These are phyloP conservation scores for Neurospora africana DNA, from an alignment of 495 filamentous ascomycete species.

Conservation along the genomic window DNA sequence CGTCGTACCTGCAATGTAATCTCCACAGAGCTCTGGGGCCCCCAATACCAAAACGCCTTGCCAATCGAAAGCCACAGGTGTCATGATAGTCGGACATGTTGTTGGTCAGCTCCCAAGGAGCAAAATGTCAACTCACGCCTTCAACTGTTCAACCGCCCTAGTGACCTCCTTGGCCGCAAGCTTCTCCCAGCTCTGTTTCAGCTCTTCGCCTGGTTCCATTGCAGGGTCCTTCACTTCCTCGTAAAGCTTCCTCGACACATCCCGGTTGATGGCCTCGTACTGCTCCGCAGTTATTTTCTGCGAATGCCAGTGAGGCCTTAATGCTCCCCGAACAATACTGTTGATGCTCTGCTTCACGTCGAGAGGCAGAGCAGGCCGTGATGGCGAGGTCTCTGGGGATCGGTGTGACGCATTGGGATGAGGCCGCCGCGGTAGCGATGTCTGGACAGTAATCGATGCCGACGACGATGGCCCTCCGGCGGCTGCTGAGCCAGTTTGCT, in stretches of 20 bases:
- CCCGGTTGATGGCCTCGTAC: slow-evolving; percentile 79
- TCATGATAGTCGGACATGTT: neutral
- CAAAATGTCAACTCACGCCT: slow-evolving; percentile 19
- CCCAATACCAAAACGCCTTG: neutral
- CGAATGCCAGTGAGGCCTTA: slow-evolving; percentile 66
- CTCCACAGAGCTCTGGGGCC: neutral
- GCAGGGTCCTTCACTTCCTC: slow-evolving; percentile 57
- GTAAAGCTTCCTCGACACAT: slow-evolving; percentile 75
- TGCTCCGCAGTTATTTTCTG: slow-evolving; percentile 67
- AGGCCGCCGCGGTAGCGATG: neutral
- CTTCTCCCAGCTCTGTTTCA: slow-evolving; percentile 53
- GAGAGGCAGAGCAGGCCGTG: slow-evolving; percentile 46
- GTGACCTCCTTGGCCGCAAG: slow-evolving; percentile 66
- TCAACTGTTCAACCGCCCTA: slow-evolving; percentile 44
- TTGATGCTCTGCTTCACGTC: slow-evolving; percentile 73
- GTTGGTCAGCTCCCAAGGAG: neutral
- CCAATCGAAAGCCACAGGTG: neutral
- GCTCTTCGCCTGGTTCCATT: slow-evolving; percentile 36
- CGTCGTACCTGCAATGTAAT: neutral
- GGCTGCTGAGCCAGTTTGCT: neutral
- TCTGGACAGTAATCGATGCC: neutral
- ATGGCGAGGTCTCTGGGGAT: slow-evolving; percentile 47
- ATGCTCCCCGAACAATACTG: slow-evolving; percentile 63
- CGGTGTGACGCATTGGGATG: slow-evolving; percentile 24
- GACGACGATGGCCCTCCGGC: neutral